phyloP scores from a whole-genome alignment of 2,329 filamentous ascomycete species.

The Colletotrichum tropicicola region DNA sequence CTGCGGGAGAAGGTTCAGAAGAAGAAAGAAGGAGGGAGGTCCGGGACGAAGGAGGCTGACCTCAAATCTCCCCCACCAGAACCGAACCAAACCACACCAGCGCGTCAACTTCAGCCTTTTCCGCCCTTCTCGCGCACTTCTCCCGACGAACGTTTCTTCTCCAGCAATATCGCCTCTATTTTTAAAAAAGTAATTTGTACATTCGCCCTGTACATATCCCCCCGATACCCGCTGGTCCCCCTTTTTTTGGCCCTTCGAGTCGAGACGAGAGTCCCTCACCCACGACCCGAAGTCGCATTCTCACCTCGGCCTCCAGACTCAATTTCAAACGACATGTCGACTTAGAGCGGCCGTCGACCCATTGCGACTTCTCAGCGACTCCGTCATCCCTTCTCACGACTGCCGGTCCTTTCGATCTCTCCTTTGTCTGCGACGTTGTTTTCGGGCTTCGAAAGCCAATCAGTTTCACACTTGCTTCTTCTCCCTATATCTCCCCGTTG shows the following conservation, averaged over 20 bases:
- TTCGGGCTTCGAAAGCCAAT: conserved; percentile 22
- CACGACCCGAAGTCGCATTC: conserved; percentile 1
- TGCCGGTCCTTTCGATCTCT: not conserved
- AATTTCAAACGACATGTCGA: conserved; percentile 18
- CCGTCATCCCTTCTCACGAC: conserved; percentile 4
- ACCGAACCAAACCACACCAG: conserved; percentile 8
- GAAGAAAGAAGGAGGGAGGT: conserved; percentile 16
- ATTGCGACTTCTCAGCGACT: conserved; percentile 13
- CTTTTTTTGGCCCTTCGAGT: not conserved
- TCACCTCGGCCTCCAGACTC: conserved; percentile 13
- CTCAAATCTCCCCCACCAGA: conserved; percentile 14
- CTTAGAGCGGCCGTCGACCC: conserved; percentile 1
- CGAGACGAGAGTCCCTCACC: not conserved
- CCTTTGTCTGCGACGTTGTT: conserved; percentile 6
- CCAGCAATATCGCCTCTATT: not conserved
- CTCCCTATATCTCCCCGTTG: conserved; percentile 15
- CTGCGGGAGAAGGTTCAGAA: conserved; percentile 20
- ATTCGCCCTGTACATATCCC: not conserved
- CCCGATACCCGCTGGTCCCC: not conserved
- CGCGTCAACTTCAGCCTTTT: not conserved
- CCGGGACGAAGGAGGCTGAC: conserved; percentile 25
- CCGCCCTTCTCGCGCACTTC: conserved; percentile 1
- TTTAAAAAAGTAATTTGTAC: conserved; percentile 11
- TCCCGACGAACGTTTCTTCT: conserved; percentile 21
- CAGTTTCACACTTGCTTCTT: conserved; percentile 16